Base-by-base conservation (phyloP, 768 basidiomycete species). In the Amanita subjunquillea region DNA sequence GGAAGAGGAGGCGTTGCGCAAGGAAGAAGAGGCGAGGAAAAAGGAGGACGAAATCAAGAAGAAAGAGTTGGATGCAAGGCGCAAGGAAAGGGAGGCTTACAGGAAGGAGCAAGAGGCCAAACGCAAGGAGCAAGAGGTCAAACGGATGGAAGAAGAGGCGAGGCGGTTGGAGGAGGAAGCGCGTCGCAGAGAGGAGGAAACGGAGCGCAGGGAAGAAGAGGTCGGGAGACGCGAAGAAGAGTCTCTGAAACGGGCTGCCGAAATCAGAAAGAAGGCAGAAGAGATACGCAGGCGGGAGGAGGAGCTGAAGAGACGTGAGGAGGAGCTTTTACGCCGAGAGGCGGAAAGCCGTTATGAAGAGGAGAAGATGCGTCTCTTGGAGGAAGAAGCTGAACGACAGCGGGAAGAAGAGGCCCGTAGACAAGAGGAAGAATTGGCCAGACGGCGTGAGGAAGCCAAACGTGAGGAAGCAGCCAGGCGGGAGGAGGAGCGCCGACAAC, bases 11-110 rank as follows among this genome's bases (percentile, higher is more conserved):
- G 55, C 70, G n/a, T 56, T 57, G 8, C 56, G 57, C 9, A 62
- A 66, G 2, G 71, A 73, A 53, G 69, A 71, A 38, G 71, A 72
- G 54, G 56, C 68, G 7, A 60, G 55, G 54, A 63, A 65, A 42
- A 60, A 63, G 50, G 69, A 72, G 52, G 65, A 67, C 23, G 65
- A 66, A 51, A 56, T 58, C 10, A 30, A 40, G 27, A 50, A 32
- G 39, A 55, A 50, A 43, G 62, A 64, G 54, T 58, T 62, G 44
- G 54, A 61, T 47, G 58, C 58, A 5, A 17, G 37, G 9, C 36
- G 38, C 22, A 56, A 50, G 39, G 62, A 64, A 55, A 59, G 62
- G 42, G 54, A 61, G 54, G 23, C 22, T 29, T 10, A 25, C 51
- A 53, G 40, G 46, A 65, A 60, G 54, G 58, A 65, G 45, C 65